Evolutionary conservation across 805 yeast genomes (phyloP).

Genomic region (Ogataea ramenticola): DNA sequence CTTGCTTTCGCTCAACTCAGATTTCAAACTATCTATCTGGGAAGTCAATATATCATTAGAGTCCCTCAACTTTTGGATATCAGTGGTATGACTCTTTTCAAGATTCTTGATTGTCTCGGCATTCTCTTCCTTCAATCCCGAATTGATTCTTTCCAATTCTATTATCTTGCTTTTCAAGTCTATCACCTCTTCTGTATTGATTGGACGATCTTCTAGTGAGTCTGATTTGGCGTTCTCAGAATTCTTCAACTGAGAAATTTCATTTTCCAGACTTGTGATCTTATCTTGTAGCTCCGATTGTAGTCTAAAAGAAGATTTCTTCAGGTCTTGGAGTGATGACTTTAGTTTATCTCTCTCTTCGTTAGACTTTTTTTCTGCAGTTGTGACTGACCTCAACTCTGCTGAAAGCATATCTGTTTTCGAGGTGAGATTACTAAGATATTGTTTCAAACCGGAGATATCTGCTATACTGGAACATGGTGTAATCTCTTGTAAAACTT

Average conservation of each 20-base stretch:
- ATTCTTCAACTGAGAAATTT: neutral
- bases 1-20: neutral
- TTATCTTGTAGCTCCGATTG: constrained; percentile 7
- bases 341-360: neutral
- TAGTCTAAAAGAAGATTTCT: constrained; percentile 1
- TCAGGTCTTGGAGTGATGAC: constrained; percentile 14
- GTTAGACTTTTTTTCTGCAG: constrained; percentile 16
- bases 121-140: neutral
- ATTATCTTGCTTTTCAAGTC: constrained; percentile 7
- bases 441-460: constrained; percentile 61
- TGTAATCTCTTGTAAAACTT: constrained; percentile 65
- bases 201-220: neutral
- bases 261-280: constrained; percentile 3
- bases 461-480: constrained; percentile 75
- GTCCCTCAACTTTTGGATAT: neutral
- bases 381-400: constrained; percentile 50
- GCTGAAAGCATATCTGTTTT: constrained; percentile 54
- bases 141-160: constrained; percentile 1
- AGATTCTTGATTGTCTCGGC: constrained; percentile 1
- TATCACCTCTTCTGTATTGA: neutral
- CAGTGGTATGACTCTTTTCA: constrained; percentile 1
- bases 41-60: neutral
- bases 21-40: neutral
- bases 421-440: constrained; percentile 52
- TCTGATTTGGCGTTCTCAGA: neutral